Conservation (phyloP, 352 stramenopile genomes). For the Phytophthora europaea region DNA sequence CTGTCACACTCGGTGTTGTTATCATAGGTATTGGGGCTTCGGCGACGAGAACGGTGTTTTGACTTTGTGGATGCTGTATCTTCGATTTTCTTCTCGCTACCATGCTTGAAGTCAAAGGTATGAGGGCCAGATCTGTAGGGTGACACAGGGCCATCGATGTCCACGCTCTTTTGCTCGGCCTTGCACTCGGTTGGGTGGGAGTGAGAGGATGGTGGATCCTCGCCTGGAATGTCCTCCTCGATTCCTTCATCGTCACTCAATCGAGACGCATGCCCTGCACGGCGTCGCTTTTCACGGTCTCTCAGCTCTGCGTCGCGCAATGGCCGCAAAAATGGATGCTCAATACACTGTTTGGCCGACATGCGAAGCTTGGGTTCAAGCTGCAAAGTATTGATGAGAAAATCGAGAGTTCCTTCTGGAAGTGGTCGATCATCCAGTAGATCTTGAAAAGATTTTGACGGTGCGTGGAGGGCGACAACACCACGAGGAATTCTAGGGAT, state of each 20-base stretch:
- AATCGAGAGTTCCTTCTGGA: conserved; percentile 74
- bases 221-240: conserved; percentile 79
- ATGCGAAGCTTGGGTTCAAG: conserved; percentile 69
- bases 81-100: conserved; percentile 11
- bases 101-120: conserved; percentile 42
- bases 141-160: background rate
- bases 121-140: conserved; percentile 35
- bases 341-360: conserved; percentile 60
- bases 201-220: conserved; percentile 22
- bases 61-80: conserved; percentile 26
- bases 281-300: conserved; percentile 52
- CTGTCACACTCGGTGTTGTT: conserved; percentile 69
- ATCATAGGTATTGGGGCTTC: conserved; percentile 24
- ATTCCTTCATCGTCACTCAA: conserved; percentile 71
- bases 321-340: conserved; percentile 65
- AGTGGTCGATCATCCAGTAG: conserved; percentile 53
- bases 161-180: conserved; percentile 22
- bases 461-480: conserved; percentile 40
- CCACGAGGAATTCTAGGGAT: conserved; percentile 66
- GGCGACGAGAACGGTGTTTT: conserved; percentile 11
- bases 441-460: conserved; percentile 58
- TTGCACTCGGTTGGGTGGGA: conserved; percentile 25
- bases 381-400: conserved; percentile 66
- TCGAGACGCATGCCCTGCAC: conserved; percentile 10
- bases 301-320: conserved; percentile 64